Evolutionary conservation across 1,284 basidiomycete genomes (phyloP).

Genomic region (Ceratobasidium sp.): DNA sequence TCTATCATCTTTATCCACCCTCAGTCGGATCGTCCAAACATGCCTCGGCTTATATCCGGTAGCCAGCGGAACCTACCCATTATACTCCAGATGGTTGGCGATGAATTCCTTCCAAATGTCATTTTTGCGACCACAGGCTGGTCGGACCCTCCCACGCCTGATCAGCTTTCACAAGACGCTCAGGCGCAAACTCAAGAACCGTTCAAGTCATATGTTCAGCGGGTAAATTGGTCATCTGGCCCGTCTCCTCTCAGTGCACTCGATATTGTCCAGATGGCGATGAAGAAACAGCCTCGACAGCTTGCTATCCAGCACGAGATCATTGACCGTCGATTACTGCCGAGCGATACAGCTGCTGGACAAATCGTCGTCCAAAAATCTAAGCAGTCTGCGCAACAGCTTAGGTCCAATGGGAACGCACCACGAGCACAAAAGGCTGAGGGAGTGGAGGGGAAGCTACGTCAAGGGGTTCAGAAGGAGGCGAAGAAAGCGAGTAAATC

Average conservation of each 20-base stretch:
- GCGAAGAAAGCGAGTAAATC: not conserved
- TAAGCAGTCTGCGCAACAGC: not conserved
- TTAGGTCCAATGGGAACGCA: not conserved
- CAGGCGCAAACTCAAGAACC: conserved; percentile 6
- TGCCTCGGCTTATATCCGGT: not conserved
- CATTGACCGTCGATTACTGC: not conserved
- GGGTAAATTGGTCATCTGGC: conserved; percentile 16
- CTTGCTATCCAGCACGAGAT: conserved; percentile 7
- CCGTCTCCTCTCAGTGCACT: conserved; percentile 12
- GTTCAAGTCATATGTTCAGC: not conserved
- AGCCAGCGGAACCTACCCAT: not conserved
- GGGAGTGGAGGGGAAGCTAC: not conserved
- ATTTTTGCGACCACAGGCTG: not conserved
- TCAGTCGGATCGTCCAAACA: not conserved
- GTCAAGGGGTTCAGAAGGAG: not conserved
- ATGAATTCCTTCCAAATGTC: conserved; percentile 1
- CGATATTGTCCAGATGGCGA: conserved; percentile 1
- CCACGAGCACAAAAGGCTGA: conserved; percentile 1
- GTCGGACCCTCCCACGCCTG: conserved; percentile 2
- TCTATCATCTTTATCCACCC: conserved; percentile 11
- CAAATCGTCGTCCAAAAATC: not conserved
- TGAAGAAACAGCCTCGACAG: not conserved
- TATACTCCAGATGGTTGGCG: conserved; percentile 13
- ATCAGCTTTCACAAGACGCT: conserved; percentile 3
- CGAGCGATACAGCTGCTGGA: not conserved